Conservation (phyloP, 805 yeast genomes). For the Pichia californica region DNA sequence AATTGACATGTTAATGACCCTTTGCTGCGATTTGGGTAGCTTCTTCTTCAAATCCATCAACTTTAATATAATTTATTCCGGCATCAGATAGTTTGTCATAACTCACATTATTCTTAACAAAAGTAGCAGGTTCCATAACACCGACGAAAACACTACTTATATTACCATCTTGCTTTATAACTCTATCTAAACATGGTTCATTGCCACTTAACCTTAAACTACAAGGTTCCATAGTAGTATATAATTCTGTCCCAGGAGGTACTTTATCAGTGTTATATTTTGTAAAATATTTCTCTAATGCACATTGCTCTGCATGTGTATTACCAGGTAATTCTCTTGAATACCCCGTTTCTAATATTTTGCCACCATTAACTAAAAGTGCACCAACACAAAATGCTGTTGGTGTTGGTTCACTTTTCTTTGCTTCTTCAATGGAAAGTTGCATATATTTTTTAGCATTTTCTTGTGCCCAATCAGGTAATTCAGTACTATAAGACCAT, state of each 20-base stretch:
- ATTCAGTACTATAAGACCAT: constrained; percentile 72
- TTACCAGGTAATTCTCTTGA: constrained; percentile 91
- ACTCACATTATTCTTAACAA: constrained; percentile 75
- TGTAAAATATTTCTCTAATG: constrained; percentile 63
- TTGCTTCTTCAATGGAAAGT: constrained; percentile 70
- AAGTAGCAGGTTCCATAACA: constrained; percentile 82
- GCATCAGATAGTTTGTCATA: constrained; percentile 42
- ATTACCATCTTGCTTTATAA: constrained; percentile 32
- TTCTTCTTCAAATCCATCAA: constrained; percentile 76
- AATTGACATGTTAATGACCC: constrained; percentile 43
- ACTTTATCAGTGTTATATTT: constrained; percentile 34
- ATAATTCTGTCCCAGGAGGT: constrained; percentile 74
- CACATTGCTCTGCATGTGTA: constrained; percentile 97
- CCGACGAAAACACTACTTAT: constrained; percentile 77
- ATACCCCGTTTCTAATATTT: constrained; percentile 72
- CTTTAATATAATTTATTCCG: constrained; percentile 66
- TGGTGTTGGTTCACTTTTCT: constrained; percentile 70
- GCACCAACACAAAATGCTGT: constrained; percentile 97
- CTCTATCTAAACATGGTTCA: constrained; percentile 78
- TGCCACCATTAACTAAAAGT: constrained; percentile 59
- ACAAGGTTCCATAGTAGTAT: constrained; percentile 98
- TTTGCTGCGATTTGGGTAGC: constrained; percentile 63
- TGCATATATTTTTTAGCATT: constrained; percentile 60
- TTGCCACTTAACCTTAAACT: constrained; percentile 85
- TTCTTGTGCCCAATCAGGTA: constrained; percentile 78